phyloP scores from a whole-genome alignment of 1,284 basidiomycete genomes.

The Schizopora paradoxa region DNA sequence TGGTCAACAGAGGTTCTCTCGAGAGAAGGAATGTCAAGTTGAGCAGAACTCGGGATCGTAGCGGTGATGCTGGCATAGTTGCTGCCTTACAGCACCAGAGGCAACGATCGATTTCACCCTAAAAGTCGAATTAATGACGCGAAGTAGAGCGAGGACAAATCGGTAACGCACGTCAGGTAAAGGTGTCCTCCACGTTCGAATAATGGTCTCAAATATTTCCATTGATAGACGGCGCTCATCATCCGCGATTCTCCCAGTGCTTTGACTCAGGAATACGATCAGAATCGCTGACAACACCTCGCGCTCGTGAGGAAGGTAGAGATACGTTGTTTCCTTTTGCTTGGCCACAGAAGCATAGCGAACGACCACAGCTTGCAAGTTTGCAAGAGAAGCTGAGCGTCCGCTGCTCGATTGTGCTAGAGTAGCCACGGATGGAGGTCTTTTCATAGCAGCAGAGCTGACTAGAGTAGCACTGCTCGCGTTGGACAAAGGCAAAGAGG shows the following conservation, averaged over 20 bases:
- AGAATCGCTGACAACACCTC: constrained; percentile 55
- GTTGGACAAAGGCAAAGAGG: constrained; percentile 30
- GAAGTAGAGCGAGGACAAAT: not conserved
- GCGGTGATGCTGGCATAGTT: constrained; percentile 31
- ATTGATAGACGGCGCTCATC: constrained; percentile 52
- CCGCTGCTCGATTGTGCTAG: constrained; percentile 19
- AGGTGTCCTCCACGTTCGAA: constrained; percentile 48
- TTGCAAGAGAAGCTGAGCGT: constrained; percentile 32
- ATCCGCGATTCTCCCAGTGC: constrained; percentile 32
- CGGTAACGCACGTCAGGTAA: constrained; percentile 43
- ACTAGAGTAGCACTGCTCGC: constrained; percentile 23
- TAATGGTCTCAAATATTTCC: constrained; percentile 54
- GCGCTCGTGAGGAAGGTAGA: constrained; percentile 47
- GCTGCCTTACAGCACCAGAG: constrained; percentile 65
- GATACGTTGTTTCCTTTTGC: constrained; percentile 22
- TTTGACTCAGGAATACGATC: constrained; percentile 44
- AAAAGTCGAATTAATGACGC: constrained; percentile 4
- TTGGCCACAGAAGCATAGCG: constrained; percentile 36
- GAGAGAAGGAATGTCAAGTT: constrained; percentile 43
- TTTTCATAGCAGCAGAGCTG: too few species aligned
- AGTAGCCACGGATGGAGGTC: constrained; percentile 35
- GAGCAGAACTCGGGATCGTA: constrained; percentile 44
- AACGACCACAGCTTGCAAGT: constrained; percentile 38
- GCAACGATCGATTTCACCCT: constrained; percentile 53
- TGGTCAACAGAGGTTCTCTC: constrained; percentile 38